phyloP scores from a whole-genome alignment of 352 stramenopile genomes.

The Thraustotheca clavata region DNA sequence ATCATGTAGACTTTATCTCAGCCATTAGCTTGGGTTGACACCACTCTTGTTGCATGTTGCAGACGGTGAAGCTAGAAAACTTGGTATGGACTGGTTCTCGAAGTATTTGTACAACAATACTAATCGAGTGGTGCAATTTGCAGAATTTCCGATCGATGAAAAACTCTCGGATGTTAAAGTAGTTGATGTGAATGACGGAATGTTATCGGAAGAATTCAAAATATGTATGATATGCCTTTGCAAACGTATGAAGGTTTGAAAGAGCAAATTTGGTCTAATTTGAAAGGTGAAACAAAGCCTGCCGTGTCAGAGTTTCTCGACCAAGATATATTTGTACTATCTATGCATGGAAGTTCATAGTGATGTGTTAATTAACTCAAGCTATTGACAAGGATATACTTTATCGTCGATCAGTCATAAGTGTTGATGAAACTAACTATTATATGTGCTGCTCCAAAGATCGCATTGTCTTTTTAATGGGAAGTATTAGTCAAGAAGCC shows the following conservation, averaged over 20 bases:
- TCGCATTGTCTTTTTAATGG: not conserved
- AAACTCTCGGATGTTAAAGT: not conserved
- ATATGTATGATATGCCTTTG: not conserved
- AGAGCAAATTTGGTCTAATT: not conserved
- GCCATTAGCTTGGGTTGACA: not conserved
- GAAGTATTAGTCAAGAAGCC: too few species aligned
- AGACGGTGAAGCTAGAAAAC: not conserved
- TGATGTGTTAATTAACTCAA: too few species aligned
- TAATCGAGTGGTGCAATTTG: not conserved
- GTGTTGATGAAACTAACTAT: not conserved
- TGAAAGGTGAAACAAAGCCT: not conserved
- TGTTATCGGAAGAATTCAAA: not conserved
- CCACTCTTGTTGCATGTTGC: not conserved
- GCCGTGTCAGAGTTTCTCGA: not conserved
- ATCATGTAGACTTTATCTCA: too few species aligned
- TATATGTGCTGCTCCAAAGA: not conserved
- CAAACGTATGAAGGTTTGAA: not conserved
- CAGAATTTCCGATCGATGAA: not conserved
- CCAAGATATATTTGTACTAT: not conserved
- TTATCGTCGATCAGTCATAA: not conserved
- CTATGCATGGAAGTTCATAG: too few species aligned
- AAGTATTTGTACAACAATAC: constrained; percentile 14
- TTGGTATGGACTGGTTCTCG: constrained; percentile 4
- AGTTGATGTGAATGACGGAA: not conserved
- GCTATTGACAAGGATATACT: not conserved